Conservation (phyloP, 306 rosid species). For the Glycine tomentella region DNA sequence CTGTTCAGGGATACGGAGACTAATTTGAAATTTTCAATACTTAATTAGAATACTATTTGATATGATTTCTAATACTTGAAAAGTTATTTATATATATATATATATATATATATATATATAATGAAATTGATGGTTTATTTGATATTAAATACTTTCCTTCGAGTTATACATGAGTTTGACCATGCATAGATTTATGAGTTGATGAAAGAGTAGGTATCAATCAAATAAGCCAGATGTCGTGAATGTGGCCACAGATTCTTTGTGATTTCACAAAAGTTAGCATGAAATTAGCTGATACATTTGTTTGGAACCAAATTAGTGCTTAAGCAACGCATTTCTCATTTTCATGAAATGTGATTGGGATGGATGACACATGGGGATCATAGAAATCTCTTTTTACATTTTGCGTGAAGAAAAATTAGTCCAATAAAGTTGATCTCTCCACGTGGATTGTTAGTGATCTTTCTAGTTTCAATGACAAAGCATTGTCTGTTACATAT, state of each 20-base stretch:
- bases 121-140: background rate
- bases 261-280: constrained; percentile 35
- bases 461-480: constrained; percentile 43
- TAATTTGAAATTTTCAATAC: too few relatives aligned
- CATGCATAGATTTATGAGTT: background rate
- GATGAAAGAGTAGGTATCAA: constrained; percentile 12
- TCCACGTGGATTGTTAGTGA: constrained; percentile 57
- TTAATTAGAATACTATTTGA: background rate
- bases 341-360: constrained; percentile 54
- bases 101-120: too few relatives aligned
- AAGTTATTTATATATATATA: too few relatives aligned
- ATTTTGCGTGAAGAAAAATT: constrained; percentile 53
- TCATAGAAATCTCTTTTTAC: constrained; percentile 48
- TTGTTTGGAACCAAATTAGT: constrained; percentile 37
- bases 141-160: constrained; percentile 8
- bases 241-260: constrained; percentile 21
- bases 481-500: constrained; percentile 13
- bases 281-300: constrained; percentile 24
- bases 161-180: constrained; percentile 21
- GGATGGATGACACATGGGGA: constrained; percentile 74
- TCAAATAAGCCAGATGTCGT: constrained; percentile 42
- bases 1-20: too few relatives aligned
- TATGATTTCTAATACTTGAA: too few relatives aligned
- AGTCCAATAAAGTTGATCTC: constrained; percentile 48
- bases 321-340: constrained; percentile 54